A percentile compares a stretch with the other conserved stretches of the same genome.
Conservation (phyloP, 1,284 basidiomycete genomes). For the Mycena citricolor region DNA sequence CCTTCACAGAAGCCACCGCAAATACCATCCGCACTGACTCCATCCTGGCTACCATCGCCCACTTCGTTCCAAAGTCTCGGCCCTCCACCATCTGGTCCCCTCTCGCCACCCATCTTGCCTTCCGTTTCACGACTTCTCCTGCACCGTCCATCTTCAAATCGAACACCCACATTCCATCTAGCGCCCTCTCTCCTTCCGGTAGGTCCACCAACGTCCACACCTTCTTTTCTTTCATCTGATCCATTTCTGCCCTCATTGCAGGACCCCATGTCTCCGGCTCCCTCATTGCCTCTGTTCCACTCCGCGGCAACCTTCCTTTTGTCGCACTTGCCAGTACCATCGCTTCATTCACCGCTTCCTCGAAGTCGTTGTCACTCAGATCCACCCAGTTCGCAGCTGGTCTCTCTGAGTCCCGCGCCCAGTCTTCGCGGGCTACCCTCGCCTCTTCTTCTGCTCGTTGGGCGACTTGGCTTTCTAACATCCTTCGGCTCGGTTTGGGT, state of each 20-base stretch:
- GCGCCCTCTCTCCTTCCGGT: neutral
- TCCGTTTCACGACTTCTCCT: neutral
- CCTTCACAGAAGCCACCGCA: neutral
- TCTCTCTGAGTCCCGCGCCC: no score
- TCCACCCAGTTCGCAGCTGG: no score
- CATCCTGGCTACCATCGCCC: constrained; percentile 2
- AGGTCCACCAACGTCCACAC: constrained; percentile 6
- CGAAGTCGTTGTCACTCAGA: no score
- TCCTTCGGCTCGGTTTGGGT: no score
- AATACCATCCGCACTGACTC: constrained; percentile 2
- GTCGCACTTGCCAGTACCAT: neutral
- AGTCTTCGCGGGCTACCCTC: no score
- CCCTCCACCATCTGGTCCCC: constrained; percentile 1
- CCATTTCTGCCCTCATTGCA: neutral
- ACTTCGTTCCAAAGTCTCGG: neutral
- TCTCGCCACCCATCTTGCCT: neutral
- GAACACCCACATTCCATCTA: constrained; percentile 1
- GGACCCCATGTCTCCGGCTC: neutral
- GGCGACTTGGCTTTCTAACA: no score
- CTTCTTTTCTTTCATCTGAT: neutral
- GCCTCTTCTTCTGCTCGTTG: no score
- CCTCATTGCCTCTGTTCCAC: neutral
- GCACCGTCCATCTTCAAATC: neutral
- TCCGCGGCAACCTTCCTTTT: neutral
- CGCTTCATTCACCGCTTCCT: no score